Conservation (phyloP, 2,329 filamentous ascomycete species). For the Sodiomyces alkalinus region DNA sequence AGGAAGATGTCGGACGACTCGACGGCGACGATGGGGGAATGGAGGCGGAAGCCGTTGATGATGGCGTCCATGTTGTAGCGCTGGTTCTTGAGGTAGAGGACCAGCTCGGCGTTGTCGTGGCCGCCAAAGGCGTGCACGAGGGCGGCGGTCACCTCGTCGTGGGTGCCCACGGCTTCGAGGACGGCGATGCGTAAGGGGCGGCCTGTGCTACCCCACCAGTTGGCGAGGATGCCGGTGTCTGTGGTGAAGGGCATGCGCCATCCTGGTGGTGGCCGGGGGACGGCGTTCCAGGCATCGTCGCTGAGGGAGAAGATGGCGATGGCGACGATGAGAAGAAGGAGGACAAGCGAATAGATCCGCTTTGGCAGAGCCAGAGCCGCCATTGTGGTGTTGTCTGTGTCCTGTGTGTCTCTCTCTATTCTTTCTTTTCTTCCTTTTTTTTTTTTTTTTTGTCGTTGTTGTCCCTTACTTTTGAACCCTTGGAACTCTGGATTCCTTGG, state of each 20-base stretch:
- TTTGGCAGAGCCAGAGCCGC: background rate
- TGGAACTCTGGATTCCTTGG: no score
- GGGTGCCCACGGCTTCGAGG: slow-evolving; percentile 12
- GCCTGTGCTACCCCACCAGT: no score
- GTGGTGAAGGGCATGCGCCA: slow-evolving; percentile 12
- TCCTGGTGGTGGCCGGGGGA: no score
- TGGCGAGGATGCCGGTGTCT: slow-evolving; percentile 9
- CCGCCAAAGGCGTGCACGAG: slow-evolving; percentile 12
- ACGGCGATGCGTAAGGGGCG: slow-evolving; percentile 12
- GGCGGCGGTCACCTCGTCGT: slow-evolving; percentile 14
- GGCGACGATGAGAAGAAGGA: slow-evolving; percentile 1
- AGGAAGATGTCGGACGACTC: slow-evolving; percentile 8
- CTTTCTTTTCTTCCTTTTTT: no score
- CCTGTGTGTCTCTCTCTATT: no score
- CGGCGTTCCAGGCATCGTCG: background rate
- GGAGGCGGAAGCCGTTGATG: slow-evolving; percentile 11
- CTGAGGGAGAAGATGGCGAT: slow-evolving; percentile 1
- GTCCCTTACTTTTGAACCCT: no score
- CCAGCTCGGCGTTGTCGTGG: slow-evolving; percentile 9
- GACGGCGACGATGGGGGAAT: slow-evolving; percentile 7
- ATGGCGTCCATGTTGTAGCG: slow-evolving; percentile 13
- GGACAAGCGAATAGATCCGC: slow-evolving; percentile 1
- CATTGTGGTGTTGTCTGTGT: no score
- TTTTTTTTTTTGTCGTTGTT: no score
- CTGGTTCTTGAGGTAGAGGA: slow-evolving; percentile 10